Conservation (phyloP, 345 rosid genomes). For the Erodium maritimum region DNA sequence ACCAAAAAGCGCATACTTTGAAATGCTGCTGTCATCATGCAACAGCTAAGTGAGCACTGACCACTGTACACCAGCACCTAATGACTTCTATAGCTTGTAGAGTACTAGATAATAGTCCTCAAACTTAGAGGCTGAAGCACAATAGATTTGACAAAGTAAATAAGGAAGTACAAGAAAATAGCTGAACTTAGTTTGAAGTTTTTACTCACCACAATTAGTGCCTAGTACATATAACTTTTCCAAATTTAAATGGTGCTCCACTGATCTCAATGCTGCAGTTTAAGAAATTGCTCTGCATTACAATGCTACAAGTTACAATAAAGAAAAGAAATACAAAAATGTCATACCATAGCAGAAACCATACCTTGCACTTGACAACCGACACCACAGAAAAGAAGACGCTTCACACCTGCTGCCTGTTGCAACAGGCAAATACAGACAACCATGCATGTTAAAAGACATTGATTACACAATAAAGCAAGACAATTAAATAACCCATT, state of each 20-base stretch:
- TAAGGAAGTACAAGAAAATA: background rate
- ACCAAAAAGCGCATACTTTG: too few relatives aligned
- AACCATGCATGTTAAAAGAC: background rate
- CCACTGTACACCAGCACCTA: too few relatives aligned
- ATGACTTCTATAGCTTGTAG: too few relatives aligned
- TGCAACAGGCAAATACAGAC: constrained; percentile 2
- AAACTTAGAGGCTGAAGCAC: too few relatives aligned
- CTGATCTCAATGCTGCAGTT: constrained; percentile 93
- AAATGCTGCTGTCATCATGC: too few relatives aligned
- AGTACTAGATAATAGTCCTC: too few relatives aligned
- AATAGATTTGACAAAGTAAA: background rate
- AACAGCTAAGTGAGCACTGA: too few relatives aligned
- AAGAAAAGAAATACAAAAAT: constrained; percentile 15
- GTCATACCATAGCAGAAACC: constrained; percentile 7
- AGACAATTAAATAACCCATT: too few relatives aligned
- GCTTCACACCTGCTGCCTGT: constrained; percentile 89
- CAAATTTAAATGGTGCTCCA: constrained; percentile 74
- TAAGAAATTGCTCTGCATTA: constrained; percentile 92
- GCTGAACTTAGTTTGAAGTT: constrained; percentile 1
- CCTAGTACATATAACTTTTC: constrained; percentile 92
- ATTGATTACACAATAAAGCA: too few relatives aligned
- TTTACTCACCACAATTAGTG: constrained; percentile 78
- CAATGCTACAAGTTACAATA: constrained; percentile 43
- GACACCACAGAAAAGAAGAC: constrained; percentile 94
- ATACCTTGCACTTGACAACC: constrained; percentile 98